Evolutionary conservation across 495 filamentous ascomycete species (phyloP).

Genomic region (Aspergillus baeticus): DNA sequence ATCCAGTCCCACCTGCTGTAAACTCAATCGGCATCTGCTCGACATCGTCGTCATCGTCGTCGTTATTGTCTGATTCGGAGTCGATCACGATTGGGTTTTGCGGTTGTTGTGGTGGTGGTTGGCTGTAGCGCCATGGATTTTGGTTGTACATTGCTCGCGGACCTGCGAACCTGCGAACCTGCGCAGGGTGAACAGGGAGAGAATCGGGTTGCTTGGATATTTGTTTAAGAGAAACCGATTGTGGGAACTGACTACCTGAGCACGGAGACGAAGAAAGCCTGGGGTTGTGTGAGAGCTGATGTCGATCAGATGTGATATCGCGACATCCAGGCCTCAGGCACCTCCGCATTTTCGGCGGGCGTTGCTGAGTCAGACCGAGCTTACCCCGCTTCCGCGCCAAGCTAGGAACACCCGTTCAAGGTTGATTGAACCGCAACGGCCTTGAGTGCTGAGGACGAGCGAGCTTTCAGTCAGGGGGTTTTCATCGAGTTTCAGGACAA

Average conservation of each 20-base stretch:
- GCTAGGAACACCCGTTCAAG: background rate
- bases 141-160: background rate
- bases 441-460: too few species aligned
- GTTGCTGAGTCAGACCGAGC: background rate
- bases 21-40: constrained; percentile 1
- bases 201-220: too few species aligned
- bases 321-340: background rate
- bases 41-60: background rate
- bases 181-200: too few species aligned
- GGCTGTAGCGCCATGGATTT: background rate
- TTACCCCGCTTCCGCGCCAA: constrained; percentile 6
- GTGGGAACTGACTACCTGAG: too few species aligned
- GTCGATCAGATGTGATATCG: background rate
- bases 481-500: too few species aligned
- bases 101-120: background rate
- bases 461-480: too few species aligned
- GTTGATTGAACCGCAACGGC: too few species aligned
- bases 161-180: background rate
- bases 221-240: too few species aligned
- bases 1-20: background rate
- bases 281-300: background rate
- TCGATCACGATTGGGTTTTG: background rate
- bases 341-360: background rate
- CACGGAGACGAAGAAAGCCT: background rate
- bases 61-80: background rate